A percentile compares a stretch with the other conserved stretches of the same genome.
Conservation (phyloP, 768 basidiomycete species). For the Boletus tylopilopsis region DNA sequence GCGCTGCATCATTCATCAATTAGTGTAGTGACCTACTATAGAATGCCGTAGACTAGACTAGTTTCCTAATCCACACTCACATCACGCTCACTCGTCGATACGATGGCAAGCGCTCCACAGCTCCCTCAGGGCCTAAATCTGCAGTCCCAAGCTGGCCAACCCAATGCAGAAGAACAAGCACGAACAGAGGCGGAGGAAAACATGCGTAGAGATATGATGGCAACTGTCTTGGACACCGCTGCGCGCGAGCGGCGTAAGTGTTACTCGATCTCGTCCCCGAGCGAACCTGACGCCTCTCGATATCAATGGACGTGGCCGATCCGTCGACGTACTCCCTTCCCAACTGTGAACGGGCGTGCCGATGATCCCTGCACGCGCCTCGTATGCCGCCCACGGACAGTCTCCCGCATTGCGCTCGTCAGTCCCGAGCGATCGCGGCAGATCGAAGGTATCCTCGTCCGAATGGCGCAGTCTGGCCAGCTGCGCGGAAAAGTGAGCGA, state of each 20-base stretch:
- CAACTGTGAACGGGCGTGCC: no score
- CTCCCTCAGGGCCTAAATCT: slow-evolving; percentile 23
- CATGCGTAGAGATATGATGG: slow-evolving; percentile 71
- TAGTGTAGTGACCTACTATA: slow-evolving; percentile 5
- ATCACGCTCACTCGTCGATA: background rate
- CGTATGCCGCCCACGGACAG: slow-evolving; percentile 37
- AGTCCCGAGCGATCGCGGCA: slow-evolving; percentile 77
- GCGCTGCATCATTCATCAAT: background rate
- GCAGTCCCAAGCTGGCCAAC: slow-evolving; percentile 38
- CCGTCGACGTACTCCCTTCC: no score
- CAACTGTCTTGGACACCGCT: slow-evolving; percentile 69
- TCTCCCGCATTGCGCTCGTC: slow-evolving; percentile 84
- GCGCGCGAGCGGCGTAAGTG: slow-evolving; percentile 76
- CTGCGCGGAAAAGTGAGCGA: slow-evolving; percentile 75
- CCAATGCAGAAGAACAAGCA: slow-evolving; percentile 49
- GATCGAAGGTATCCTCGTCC: slow-evolving; percentile 72
- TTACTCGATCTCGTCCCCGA: background rate
- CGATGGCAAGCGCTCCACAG: slow-evolving; percentile 25
- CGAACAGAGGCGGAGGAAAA: slow-evolving; percentile 68
- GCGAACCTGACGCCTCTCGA: background rate
- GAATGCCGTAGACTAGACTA: background rate
- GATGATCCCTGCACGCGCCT: no score
- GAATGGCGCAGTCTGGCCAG: slow-evolving; percentile 85
- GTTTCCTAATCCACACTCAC: slow-evolving; percentile 3
- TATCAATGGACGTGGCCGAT: background rate